Evolutionary conservation across 2,329 filamentous ascomycete species (phyloP).

Genomic region (Aureobasidium namibiae): DNA sequence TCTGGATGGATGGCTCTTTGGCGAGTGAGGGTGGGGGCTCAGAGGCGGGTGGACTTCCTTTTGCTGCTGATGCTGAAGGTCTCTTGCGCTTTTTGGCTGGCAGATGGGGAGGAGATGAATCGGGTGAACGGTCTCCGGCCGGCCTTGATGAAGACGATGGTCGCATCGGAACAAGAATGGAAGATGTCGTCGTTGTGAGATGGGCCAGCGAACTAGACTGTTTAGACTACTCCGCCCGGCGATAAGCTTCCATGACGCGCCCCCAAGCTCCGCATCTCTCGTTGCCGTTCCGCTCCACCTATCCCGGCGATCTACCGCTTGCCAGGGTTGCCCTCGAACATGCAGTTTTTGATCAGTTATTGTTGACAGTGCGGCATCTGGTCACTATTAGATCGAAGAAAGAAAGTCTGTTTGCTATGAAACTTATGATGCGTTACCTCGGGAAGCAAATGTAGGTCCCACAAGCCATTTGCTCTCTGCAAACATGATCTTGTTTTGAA

Average conservation of each 20-base stretch:
- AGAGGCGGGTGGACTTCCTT: neutral
- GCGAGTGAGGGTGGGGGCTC: neutral
- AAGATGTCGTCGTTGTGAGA: neutral
- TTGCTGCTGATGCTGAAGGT: neutral
- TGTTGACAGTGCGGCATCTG: neutral
- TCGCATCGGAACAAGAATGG: neutral
- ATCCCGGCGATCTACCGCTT: neutral
- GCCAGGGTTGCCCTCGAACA: neutral
- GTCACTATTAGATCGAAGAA: neutral
- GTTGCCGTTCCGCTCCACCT: neutral
- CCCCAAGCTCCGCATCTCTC: neutral
- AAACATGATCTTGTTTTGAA: neutral
- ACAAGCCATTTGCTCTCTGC: too few relatives aligned
- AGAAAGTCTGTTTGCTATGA: too few relatives aligned
- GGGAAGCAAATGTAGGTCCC: too few relatives aligned
- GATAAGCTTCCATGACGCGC: slow-evolving; percentile 13
- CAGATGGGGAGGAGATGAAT: neutral
- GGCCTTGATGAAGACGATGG: neutral
- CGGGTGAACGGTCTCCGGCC: slow-evolving; percentile 5
- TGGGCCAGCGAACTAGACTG: neutral
- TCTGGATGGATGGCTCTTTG: slow-evolving; percentile 6
- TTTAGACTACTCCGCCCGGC: slow-evolving; percentile 1
- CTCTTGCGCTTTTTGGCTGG: slow-evolving; percentile 1
- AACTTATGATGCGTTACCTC: too few relatives aligned
- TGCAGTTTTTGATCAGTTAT: neutral